A percentile compares a stretch with the other conserved stretches of the same genome.
Conservation (phyloP, 345 rosid species). For the Combretum micranthum region DNA sequence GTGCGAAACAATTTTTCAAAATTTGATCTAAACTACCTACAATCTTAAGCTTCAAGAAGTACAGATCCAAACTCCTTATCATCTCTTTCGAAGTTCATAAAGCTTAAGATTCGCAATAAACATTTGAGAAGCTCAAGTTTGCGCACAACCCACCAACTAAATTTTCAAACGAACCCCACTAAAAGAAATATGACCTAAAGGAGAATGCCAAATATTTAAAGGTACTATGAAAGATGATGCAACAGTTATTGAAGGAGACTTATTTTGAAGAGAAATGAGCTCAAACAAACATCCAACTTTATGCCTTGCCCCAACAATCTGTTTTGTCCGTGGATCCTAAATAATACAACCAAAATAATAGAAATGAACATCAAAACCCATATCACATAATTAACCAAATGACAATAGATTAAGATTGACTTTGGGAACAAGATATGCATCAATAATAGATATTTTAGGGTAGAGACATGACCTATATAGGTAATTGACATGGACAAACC, state of each 20-base stretch:
- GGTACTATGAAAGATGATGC: background rate
- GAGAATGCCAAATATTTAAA: background rate
- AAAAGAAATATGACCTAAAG: constrained; percentile 2
- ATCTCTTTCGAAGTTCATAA: too few relatives aligned
- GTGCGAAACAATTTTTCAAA: too few relatives aligned
- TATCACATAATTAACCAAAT: constrained; percentile 4
- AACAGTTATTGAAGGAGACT: background rate
- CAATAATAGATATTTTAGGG: background rate
- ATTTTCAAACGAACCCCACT: too few relatives aligned
- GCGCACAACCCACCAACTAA: too few relatives aligned
- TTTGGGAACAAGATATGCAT: constrained; percentile 2
- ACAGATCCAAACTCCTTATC: too few relatives aligned
- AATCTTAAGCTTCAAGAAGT: too few relatives aligned
- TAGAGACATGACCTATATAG: background rate
- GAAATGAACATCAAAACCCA: background rate
- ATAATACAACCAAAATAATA: background rate
- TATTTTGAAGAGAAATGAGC: background rate
- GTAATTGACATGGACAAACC: background rate
- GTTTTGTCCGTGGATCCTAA: background rate
- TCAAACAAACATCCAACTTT: constrained; percentile 4
- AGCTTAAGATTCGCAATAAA: too few relatives aligned
- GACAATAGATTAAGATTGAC: constrained; percentile 6
- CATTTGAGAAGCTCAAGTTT: too few relatives aligned
- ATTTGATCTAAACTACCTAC: too few relatives aligned
- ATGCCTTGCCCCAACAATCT: constrained; percentile 2